These are phyloP conservation scores for Aspergillus sp. DNA, from an alignment of 2,329 filamentous ascomycete species.

Conservation along the genomic window DNA sequence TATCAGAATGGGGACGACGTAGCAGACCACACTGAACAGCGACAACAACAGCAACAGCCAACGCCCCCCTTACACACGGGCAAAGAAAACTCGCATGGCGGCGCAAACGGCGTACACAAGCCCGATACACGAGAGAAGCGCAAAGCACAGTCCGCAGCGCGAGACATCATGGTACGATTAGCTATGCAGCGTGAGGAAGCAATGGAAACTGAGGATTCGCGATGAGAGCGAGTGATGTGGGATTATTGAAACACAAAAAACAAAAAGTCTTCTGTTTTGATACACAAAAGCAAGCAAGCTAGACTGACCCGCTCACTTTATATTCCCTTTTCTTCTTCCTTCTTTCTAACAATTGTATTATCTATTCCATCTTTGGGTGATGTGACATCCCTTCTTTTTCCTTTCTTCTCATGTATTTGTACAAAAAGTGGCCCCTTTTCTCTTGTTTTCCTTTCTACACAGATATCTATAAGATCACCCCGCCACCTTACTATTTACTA, in stretches of 20 bases:
- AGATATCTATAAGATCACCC: no score
- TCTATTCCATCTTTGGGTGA: slow-evolving; percentile 1
- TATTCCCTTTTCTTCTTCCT: background rate
- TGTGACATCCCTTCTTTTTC: background rate
- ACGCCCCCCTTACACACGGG: slow-evolving; percentile 2
- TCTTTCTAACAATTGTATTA: slow-evolving; percentile 19
- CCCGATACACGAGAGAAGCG: slow-evolving; percentile 27
- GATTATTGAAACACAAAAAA: background rate
- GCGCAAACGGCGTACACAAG: slow-evolving; percentile 2
- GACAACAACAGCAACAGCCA: background rate
- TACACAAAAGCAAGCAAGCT: background rate
- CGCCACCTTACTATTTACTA: background rate
- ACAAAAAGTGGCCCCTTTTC: background rate
- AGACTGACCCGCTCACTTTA: background rate
- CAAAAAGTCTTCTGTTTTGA: background rate
- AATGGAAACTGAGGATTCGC: slow-evolving; percentile 35
- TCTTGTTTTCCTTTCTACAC: background rate
- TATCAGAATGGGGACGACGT: background rate
- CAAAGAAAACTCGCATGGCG: slow-evolving; percentile 18
- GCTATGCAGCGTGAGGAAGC: slow-evolving; percentile 45
- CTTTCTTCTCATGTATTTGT: background rate
- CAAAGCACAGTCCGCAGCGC: slow-evolving; percentile 37
- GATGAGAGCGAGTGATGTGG: slow-evolving; percentile 14
- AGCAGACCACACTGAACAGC: background rate
- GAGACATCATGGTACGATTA: slow-evolving; percentile 37